Percentiles rank a stretch among this genome's conserved stretches.
Evolutionary conservation across 805 yeast species (phyloP).

Genomic region (Gaillardinia entomophila): DNA sequence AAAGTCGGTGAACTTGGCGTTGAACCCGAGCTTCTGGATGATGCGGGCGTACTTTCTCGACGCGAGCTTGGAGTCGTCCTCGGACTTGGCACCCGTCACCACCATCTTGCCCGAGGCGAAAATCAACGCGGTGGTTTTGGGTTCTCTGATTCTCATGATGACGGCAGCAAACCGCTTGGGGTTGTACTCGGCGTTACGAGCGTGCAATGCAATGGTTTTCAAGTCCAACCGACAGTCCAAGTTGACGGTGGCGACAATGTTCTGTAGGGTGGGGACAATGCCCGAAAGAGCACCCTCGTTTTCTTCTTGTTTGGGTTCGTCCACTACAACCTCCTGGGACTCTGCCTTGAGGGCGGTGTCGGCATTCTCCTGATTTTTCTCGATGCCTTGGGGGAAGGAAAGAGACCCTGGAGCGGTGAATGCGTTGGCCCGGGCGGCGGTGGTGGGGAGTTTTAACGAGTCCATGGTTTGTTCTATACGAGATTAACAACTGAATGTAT

Average conservation of each 20-base stretch:
- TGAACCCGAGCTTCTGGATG: constrained; percentile 94
- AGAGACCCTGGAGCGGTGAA: constrained; percentile 64
- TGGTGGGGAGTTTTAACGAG: constrained; percentile 68
- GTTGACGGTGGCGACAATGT: constrained; percentile 96
- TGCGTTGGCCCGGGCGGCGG: constrained; percentile 70
- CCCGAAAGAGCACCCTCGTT: constrained; percentile 85
- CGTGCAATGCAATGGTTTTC: constrained; percentile 95
- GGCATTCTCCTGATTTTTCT: constrained; percentile 12
- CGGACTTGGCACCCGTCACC: constrained; percentile 98
- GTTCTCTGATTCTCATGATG: constrained; percentile 98
- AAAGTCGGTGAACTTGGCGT: constrained; percentile 96
- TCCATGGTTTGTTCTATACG: constrained; percentile 44
- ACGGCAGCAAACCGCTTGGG: constrained; percentile 99
- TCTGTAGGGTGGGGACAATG: constrained; percentile 90
- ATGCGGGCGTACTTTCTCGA: constrained; percentile 97
- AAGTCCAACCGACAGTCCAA: constrained; percentile 92
- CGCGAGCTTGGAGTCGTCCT: constrained; percentile 97
- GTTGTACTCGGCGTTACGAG: constrained; percentile 97
- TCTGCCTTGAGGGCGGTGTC: constrained; percentile 5
- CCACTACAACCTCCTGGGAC: constrained; percentile 11
- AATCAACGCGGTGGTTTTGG: constrained; percentile 94
- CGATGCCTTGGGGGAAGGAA: constrained; percentile 53
- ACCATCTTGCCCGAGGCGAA: constrained; percentile 99
- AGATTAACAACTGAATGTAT: constrained; percentile 41
- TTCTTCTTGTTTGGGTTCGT: constrained; percentile 37